phyloP scores from a whole-genome alignment of 352 stramenopile genomes.

The Globisporangium alternatum region DNA sequence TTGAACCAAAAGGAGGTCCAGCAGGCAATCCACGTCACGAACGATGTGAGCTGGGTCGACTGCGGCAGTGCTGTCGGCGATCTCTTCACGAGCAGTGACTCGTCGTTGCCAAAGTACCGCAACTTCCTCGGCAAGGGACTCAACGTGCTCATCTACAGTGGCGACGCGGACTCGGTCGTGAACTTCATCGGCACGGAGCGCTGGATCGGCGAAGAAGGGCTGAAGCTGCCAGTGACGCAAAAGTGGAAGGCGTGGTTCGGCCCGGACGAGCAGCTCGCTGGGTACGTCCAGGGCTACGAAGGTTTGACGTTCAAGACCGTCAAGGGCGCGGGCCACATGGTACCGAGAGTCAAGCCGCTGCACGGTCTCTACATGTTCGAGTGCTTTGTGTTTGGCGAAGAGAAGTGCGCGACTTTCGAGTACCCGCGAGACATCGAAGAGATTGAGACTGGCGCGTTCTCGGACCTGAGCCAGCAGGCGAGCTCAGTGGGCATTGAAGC shows the following conservation, averaged over 20 bases:
- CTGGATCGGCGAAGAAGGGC: slow-evolving; percentile 55
- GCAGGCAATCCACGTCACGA: slow-evolving; percentile 41
- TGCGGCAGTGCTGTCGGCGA: slow-evolving; percentile 22
- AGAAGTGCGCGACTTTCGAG: slow-evolving; percentile 42
- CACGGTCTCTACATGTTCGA: slow-evolving; percentile 69
- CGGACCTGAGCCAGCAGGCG: background rate
- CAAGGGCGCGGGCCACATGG: slow-evolving; percentile 90
- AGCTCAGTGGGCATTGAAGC: no score
- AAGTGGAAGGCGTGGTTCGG: slow-evolving; percentile 22
- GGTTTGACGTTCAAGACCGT: slow-evolving; percentile 88
- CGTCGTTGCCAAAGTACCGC: slow-evolving; percentile 56
- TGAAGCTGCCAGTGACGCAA: slow-evolving; percentile 37
- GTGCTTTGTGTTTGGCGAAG: slow-evolving; percentile 63
- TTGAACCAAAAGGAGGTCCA: slow-evolving; percentile 55
- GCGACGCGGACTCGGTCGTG: slow-evolving; percentile 66
- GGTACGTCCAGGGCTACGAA: slow-evolving; percentile 80
- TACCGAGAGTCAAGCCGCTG: slow-evolving; percentile 58
- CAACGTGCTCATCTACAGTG: slow-evolving; percentile 63
- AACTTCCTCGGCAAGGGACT: slow-evolving; percentile 46
- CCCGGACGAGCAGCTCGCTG: slow-evolving; percentile 67
- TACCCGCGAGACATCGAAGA: slow-evolving; percentile 56
- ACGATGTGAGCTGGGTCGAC: slow-evolving; percentile 45
- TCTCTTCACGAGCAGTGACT: slow-evolving; percentile 4
- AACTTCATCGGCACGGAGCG: slow-evolving; percentile 86
- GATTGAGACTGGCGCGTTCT: slow-evolving; percentile 37